phyloP scores from a whole-genome alignment of 139 green algal genomes.

The Gonium pectorale region DNA sequence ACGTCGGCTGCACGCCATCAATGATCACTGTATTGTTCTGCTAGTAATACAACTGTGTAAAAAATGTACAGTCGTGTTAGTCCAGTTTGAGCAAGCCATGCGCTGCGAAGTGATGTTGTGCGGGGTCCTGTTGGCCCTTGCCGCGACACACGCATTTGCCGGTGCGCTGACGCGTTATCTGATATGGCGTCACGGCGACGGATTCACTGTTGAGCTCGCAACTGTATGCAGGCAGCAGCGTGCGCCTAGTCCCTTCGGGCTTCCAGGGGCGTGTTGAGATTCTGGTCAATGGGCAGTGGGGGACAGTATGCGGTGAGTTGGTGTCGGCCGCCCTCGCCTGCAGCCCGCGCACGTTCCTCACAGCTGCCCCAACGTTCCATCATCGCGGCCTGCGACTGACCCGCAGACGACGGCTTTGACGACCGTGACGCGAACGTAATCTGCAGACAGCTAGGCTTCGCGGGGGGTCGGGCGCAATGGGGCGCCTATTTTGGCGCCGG shows the following conservation, averaged over 20 bases:
- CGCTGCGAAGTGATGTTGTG: no score
- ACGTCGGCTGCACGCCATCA: no score
- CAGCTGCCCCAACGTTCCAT: neutral
- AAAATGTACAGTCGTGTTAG: no score
- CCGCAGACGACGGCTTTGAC: constrained; percentile 3
- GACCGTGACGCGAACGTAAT: constrained; percentile 16
- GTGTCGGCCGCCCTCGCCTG: neutral
- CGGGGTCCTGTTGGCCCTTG: no score
- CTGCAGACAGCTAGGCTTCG: constrained; percentile 18
- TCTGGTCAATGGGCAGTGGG: neutral
- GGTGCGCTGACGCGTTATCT: no score
- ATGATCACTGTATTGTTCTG: no score
- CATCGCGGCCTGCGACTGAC: neutral
- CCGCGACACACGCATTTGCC: no score
- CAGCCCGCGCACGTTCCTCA: neutral
- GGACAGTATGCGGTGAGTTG: constrained; percentile 30
- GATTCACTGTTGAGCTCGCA: no score
- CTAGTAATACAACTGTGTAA: no score
- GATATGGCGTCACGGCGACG: no score
- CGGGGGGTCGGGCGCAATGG: constrained; percentile 23
- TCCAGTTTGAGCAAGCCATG: no score
- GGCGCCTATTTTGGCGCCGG: constrained; percentile 35
- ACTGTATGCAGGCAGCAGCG: neutral
- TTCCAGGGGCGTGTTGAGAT: constrained; percentile 13
- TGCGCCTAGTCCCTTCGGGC: neutral